Evolutionary conservation across 352 stramenopile species (phyloP), one percentile per base, ranked within the genome.

Genomic region (Phytophthora hibernalis): DNA sequence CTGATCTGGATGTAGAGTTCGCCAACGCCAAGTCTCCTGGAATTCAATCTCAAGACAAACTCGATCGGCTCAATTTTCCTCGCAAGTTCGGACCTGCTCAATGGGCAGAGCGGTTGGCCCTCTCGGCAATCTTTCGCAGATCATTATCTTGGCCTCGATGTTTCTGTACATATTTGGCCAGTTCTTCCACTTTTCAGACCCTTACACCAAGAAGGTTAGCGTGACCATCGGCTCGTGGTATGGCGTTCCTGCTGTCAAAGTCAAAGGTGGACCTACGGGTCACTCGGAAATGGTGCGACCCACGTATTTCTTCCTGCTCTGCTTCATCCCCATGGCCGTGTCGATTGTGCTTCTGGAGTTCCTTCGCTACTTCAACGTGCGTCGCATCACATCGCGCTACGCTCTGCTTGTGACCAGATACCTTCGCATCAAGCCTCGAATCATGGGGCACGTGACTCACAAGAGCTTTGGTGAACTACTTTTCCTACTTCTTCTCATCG

Each of bases 291-390:
- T 90, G 72, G 55, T 80, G 16, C 70, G 72, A 2, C 63, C 69
- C 3, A 88, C 75, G 7, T 89, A 73, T 54, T 77, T 90, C 43
- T 61, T 71, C 26, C 61, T 89, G 18, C 80, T 81, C 26, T 59
- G 44, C 22, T 61, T 80, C 12, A 12, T 86, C 1, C 76, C 79
- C 1, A 28, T 90, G 7, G 4, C 79, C 18, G 64, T 67, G 10
- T 66, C 56, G 6, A 49, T 79, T 4, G 7, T 86, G 26, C 47
- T 87, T 6, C 54, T 85, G 30, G 70, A 85, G 22, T 82, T 69
- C 20, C 50, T 85, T 3, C 64, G 67, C 12, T 40, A 69, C 28
- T 71, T 72, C 24, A 80, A 74, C 48, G 52, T 68, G 11, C 79
- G 63, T 24, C 77, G 75, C 13, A 58, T 74, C 12, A 60, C 63